Base-by-base conservation (phyloP, 2,329 filamentous ascomycete genomes). In the Scedosporium apiospermum region DNA sequence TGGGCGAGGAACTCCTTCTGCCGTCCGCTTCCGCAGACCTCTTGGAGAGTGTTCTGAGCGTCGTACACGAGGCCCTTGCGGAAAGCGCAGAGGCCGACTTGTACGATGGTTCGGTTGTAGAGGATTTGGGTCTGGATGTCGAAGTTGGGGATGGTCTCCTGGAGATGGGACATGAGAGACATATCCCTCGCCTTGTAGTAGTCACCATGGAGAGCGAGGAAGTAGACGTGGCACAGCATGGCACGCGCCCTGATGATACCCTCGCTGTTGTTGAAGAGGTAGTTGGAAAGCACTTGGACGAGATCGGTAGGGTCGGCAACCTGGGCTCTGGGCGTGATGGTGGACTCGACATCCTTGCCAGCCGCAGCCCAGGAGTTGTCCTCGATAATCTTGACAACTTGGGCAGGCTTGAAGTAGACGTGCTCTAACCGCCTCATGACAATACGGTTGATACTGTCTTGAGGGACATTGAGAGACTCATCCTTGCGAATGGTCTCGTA, bases 141-240 rank as follows among this genome's bases (percentile, higher is more conserved):
- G 72, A 99, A 99, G 78, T 90, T 96, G 78, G 86, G 85, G 74
- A 99, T 99, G 62, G 90, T 96, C 81, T 99, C 95, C 74, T 97
- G 93, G 73, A 99, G 81, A 80, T 99, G 95, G 18, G 95, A 99
- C 92, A 99, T 99, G 76, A 99, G 86, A 88, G 98, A 96, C 89
- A 99, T 93, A 76, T 99, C 96, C 68, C 95, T 90, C 71, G 95
- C 90, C 78, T 90, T 91, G 84, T 96, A 98, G 83, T 98, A 99
- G 71, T 96, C 88, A 77, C 97, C 93, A 77, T 99, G 95, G 61
- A 99, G 85, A 60, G 95, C 95, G 69, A 97, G 83, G 87, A 96
- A 96, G 82, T 99, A 99, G 66, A 99, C 95, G 78, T 98, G 92
- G 82, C 91, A 97, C 65, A 99, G 84, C 93, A 99, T 98, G 57